Base-by-base conservation (phyloP, 495 filamentous ascomycete genomes). In the Immersiella caudata region DNA sequence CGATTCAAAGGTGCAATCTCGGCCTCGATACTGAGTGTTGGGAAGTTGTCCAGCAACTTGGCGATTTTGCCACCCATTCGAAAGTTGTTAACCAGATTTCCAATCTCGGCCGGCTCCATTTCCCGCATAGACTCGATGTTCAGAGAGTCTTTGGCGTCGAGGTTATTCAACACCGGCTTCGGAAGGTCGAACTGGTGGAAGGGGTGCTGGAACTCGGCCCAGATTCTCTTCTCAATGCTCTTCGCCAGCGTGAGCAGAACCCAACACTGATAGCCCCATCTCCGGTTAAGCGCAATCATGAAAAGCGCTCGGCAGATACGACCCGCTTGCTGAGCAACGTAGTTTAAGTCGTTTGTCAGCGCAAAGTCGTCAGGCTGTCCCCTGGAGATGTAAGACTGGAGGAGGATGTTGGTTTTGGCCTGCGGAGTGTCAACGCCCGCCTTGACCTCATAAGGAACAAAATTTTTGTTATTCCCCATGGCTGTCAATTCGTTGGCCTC, bases 1-100 rank as follows among this genome's bases (percentile, higher is more conserved):
- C 96, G 85, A 68, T 99, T 99, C 50, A 99, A 80, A 4, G 95
- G 95, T 14, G 96, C 95, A 62, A 99, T 97, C 75, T 98, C 94
- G 8, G 91, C 87, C 67, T 97, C 95, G 4, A 99, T 84, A 62
- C 86, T 92, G 52, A 99, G 77, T 1, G 93, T 96, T 6, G 95
- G 95, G 75, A 99, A 99, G 69, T 93, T 94, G 73, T 93, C 87
- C 6, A 99, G 81, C 3, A 96, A 82, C 73, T 89, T 94, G 4
- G 87, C 79, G 56, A 99, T 90, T 18, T 86, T 91, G 56, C 84
- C 87, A 33, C 95, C 95, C 85, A 96, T 96, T 33, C 84, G 85
- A 24, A 90, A 82, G 70, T 99, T 98, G 73, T 97, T 93, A 22
- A 99, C 95, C 54, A 99, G 80, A 29, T 89, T 85, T 8, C 95